Conservation (phyloP, 495 filamentous ascomycete species). For the Podospora anserina region DNA sequence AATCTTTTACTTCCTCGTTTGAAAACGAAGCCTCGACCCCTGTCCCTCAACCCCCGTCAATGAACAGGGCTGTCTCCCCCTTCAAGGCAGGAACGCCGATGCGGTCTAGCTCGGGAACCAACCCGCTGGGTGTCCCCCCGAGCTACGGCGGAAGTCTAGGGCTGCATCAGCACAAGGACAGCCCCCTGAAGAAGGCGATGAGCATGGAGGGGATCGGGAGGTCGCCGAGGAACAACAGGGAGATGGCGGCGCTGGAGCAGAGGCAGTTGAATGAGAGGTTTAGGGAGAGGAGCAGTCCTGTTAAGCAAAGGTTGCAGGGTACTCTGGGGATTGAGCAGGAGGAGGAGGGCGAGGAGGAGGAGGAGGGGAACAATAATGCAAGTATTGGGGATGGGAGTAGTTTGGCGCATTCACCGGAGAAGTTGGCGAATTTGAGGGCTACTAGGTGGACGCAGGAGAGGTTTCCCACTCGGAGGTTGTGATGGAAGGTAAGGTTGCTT, state of each 20-base stretch:
- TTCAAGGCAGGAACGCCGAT: constrained; percentile 4
- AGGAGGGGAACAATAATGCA: not conserved
- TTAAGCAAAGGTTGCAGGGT: constrained; percentile 21
- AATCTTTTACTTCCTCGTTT: not conserved
- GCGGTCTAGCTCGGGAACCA: not conserved
- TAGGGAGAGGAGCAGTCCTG: constrained; percentile 27
- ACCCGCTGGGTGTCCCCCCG: constrained; percentile 16
- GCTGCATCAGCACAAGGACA: constrained; percentile 74
- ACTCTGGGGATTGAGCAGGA: not conserved
- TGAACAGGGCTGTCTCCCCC: not conserved
- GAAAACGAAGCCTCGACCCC: not conserved
- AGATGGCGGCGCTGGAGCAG: constrained; percentile 54
- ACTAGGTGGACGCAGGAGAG: constrained; percentile 38
- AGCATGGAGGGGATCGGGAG: constrained; percentile 45
- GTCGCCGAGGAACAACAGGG: constrained; percentile 51
- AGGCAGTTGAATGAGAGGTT: constrained; percentile 32
- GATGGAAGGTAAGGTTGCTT: not conserved
- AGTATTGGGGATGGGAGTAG: not conserved
- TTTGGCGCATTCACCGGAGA: constrained; percentile 27
- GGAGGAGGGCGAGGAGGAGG: constrained; percentile 12
- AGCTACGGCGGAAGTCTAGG: constrained; percentile 70
- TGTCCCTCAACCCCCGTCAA: not conserved
- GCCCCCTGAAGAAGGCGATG: constrained; percentile 66
- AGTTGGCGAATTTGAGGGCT: constrained; percentile 29
- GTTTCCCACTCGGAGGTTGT: constrained; percentile 38